Percentiles rank a stretch among this genome's conserved stretches.
Conservation (phyloP, 352 stramenopile species). For the Pythium diclinum region DNA sequence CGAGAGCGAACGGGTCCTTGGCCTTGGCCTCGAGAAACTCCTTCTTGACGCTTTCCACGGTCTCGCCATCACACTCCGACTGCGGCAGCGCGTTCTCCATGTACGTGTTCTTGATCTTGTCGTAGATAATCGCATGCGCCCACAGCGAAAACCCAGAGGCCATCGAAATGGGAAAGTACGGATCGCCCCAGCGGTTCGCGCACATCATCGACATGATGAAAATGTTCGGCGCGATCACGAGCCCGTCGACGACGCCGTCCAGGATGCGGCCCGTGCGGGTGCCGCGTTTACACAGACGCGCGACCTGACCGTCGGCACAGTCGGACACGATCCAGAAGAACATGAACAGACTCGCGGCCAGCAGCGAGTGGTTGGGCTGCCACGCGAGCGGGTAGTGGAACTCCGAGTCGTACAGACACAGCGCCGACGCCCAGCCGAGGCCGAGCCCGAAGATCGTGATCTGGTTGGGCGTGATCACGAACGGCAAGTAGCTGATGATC, state of each 20-base stretch:
- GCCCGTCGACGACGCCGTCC: slow-evolving; percentile 69
- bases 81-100: slow-evolving; percentile 81
- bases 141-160: slow-evolving; percentile 68
- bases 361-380: slow-evolving; percentile 52
- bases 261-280: slow-evolving; percentile 79
- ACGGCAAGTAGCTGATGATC: slow-evolving; percentile 80
- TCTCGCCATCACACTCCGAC: slow-evolving; percentile 78
- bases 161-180: slow-evolving; percentile 52
- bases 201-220: slow-evolving; percentile 55
- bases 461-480: slow-evolving; percentile 84
- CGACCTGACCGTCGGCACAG: slow-evolving; percentile 78
- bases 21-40: slow-evolving; percentile 62
- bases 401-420: slow-evolving; percentile 80
- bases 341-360: slow-evolving; percentile 57
- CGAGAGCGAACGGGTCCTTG: slow-evolving; percentile 57
- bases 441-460: slow-evolving; percentile 78
- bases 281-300: slow-evolving; percentile 76
- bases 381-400: slow-evolving; percentile 69
- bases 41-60: slow-evolving; percentile 70
- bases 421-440: slow-evolving; percentile 61
- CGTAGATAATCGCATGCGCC: slow-evolving; percentile 80
- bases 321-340: slow-evolving; percentile 87
- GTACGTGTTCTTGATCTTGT: slow-evolving; percentile 88
- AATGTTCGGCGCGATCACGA: slow-evolving; percentile 77
- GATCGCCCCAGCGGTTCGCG: slow-evolving; percentile 48